Percentiles rank a stretch among this genome's conserved stretches.
Evolutionary conservation across 2,329 filamentous ascomycete genomes (phyloP).

Genomic region (Nakataea oryzae): DNA sequence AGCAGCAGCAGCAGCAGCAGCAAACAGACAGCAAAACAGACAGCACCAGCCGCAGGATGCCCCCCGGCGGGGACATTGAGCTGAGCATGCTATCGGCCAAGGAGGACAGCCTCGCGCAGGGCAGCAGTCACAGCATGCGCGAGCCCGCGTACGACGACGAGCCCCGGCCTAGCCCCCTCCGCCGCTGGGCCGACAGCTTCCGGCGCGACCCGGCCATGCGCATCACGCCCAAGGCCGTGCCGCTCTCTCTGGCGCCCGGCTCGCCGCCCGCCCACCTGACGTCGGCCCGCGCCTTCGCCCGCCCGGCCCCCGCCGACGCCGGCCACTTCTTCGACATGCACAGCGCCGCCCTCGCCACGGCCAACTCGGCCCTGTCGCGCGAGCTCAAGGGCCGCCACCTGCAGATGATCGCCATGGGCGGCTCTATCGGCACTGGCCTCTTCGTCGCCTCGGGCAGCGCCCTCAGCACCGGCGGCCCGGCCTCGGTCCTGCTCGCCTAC

Average conservation of each 20-base stretch:
- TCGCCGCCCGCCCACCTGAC: background rate
- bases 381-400: conserved; percentile 76
- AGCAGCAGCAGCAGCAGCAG: too few relatives aligned
- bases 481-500: conserved; percentile 69
- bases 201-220: conserved; percentile 44
- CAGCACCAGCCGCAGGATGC: conserved; percentile 9
- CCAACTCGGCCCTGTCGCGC: conserved; percentile 63
- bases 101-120: conserved; percentile 11
- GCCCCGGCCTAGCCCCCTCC: conserved; percentile 5
- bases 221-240: conserved; percentile 31
- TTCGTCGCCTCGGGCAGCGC: conserved; percentile 76
- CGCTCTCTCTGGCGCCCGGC: conserved; percentile 8
- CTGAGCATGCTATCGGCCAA: conserved; percentile 13
- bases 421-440: conserved; percentile 81
- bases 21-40: conserved; percentile 29
- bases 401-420: conserved; percentile 96
- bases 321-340: conserved; percentile 45
- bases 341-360: conserved; percentile 59
- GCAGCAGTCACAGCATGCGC: conserved; percentile 9
- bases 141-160: conserved; percentile 10
- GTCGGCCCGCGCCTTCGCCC: conserved; percentile 8
- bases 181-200: conserved; percentile 49
- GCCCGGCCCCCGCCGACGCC: conserved; percentile 18
- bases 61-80: conserved; percentile 13
- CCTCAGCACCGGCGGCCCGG: conserved; percentile 64